Percentiles rank a stretch among this genome's conserved stretches.
These are phyloP conservation scores for Acanthochlamys bracteata DNA, from an alignment of 106 monocot genomes.

Conservation along the genomic window DNA sequence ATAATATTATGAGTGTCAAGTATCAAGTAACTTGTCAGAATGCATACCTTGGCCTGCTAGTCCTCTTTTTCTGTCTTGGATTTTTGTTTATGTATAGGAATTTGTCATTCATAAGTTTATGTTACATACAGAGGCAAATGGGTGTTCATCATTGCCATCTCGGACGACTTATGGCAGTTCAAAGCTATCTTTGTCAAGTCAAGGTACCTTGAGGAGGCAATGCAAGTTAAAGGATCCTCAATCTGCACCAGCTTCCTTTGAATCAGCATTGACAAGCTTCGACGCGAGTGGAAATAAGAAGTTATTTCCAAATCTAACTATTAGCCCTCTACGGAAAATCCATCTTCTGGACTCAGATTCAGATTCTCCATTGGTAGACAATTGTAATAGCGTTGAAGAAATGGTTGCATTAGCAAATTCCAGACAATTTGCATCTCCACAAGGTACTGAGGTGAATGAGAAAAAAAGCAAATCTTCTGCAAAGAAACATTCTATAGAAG, in stretches of 20 bases:
- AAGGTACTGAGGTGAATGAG: neutral
- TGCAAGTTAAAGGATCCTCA: slow-evolving; percentile 27
- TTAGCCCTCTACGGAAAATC: slow-evolving; percentile 75
- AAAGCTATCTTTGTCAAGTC: slow-evolving; percentile 42
- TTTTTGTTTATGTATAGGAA: too few relatives aligned
- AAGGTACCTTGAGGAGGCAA: slow-evolving; percentile 30
- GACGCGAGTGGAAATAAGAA: slow-evolving; percentile 43
- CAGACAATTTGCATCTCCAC: neutral
- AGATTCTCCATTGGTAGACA: slow-evolving; percentile 30
- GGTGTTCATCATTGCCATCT: slow-evolving; percentile 21
- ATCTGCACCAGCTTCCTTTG: slow-evolving; percentile 15
- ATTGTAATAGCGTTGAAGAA: slow-evolving; percentile 5
- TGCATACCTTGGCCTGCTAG: too few relatives aligned
- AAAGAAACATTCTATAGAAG: slow-evolving; percentile 17
- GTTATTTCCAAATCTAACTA: slow-evolving; percentile 38
- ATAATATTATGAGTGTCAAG: too few relatives aligned
- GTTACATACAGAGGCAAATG: slow-evolving; percentile 27
- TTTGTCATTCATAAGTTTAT: slow-evolving; percentile 1
- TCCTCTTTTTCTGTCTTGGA: too few relatives aligned
- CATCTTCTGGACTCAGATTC: slow-evolving; percentile 71
- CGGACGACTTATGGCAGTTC: slow-evolving; percentile 27
- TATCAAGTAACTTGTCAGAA: too few relatives aligned
- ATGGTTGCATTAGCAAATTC: neutral
- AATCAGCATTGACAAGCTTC: slow-evolving; percentile 28
- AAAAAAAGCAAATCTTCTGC: neutral